Percentiles rank a stretch among this genome's conserved stretches.
These are phyloP conservation scores for Trichocladium antarcticum DNA, from an alignment of 495 filamentous ascomycete genomes.

Conservation along the genomic window DNA sequence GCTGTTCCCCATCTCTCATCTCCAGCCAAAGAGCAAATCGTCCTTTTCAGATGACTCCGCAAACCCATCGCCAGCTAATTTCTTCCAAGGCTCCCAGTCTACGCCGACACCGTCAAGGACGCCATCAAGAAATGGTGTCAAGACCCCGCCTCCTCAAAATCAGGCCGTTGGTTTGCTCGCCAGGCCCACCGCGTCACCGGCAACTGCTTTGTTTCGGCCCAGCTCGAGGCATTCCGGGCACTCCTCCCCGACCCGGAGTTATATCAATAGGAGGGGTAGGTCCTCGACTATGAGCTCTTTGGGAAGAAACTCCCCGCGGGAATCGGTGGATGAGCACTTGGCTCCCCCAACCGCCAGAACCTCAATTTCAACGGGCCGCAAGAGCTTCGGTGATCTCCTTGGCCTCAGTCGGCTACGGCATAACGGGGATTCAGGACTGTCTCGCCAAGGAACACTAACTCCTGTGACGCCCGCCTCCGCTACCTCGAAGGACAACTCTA, in stretches of 20 bases:
- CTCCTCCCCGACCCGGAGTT: constrained; percentile 56
- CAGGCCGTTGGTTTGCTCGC: constrained; percentile 16
- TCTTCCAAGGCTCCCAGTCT: constrained; percentile 18
- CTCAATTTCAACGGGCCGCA: constrained; percentile 75
- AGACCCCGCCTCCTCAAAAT: constrained; percentile 27
- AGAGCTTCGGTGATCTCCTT: constrained; percentile 83
- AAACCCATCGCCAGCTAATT: constrained; percentile 18
- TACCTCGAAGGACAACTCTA: constrained; percentile 60
- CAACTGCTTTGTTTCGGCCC: constrained; percentile 49
- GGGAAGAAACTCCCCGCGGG: constrained; percentile 37
- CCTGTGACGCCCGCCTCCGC: constrained; percentile 53
- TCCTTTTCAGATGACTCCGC: constrained; percentile 22
- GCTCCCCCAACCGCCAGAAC: constrained; percentile 51
- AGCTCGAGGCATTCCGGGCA: constrained; percentile 56
- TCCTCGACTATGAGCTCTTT: constrained; percentile 86
- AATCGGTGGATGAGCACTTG: constrained; percentile 46
- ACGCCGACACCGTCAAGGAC: constrained; percentile 42
- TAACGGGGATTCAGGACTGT: constrained; percentile 49
- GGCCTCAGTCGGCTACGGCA: constrained; percentile 65
- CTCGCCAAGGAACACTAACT: constrained; percentile 51
- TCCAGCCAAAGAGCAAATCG: constrained; percentile 61
- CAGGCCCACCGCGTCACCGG: constrained; percentile 34
- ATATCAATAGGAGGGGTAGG: constrained; percentile 51
- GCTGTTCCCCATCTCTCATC: constrained; percentile 60
- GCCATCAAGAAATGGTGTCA: constrained; percentile 35